phyloP scores from a whole-genome alignment of 305 asterid genomes.

The Lippia alba region DNA sequence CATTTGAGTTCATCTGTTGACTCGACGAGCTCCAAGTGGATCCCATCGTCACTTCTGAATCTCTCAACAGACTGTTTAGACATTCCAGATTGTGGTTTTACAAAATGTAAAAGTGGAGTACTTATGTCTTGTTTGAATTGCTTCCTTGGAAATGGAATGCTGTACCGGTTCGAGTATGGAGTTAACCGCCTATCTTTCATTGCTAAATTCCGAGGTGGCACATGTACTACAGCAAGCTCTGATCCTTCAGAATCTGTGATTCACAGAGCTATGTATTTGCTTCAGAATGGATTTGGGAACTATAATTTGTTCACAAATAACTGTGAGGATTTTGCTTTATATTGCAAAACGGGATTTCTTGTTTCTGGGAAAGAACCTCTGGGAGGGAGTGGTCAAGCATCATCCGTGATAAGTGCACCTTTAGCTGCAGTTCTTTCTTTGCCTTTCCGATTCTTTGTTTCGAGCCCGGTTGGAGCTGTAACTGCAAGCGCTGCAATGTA shows the following conservation, averaged over 20 bases:
- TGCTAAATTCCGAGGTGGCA: slow-evolving; percentile 73
- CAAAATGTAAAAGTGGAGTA: slow-evolving; percentile 58
- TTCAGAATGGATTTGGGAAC: slow-evolving; percentile 72
- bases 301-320: slow-evolving; percentile 64
- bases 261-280: slow-evolving; percentile 74
- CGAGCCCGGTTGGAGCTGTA: slow-evolving; percentile 66
- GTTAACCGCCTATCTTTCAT: slow-evolving; percentile 49
- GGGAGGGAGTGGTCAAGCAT: slow-evolving; percentile 77
- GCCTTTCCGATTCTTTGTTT: slow-evolving; percentile 53
- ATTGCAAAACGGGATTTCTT: slow-evolving; percentile 71
- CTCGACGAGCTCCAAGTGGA: not conserved
- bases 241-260: slow-evolving; percentile 56
- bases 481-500: slow-evolving; percentile 63
- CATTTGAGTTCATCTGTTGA: slow-evolving; percentile 29
- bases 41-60: slow-evolving; percentile 22
- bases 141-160: slow-evolving; percentile 60
- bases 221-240: slow-evolving; percentile 71
- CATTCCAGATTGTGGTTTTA: slow-evolving; percentile 69
- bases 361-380: slow-evolving; percentile 44
- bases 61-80: slow-evolving; percentile 29
- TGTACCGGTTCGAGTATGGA: slow-evolving; percentile 65
- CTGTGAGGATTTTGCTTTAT: slow-evolving; percentile 78
- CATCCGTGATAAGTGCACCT: slow-evolving; percentile 66
- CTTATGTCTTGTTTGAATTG: slow-evolving; percentile 70
- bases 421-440: slow-evolving; percentile 63